Conservation (phyloP, 371 early-diverging fungal species). For the Modicella reniformis region DNA sequence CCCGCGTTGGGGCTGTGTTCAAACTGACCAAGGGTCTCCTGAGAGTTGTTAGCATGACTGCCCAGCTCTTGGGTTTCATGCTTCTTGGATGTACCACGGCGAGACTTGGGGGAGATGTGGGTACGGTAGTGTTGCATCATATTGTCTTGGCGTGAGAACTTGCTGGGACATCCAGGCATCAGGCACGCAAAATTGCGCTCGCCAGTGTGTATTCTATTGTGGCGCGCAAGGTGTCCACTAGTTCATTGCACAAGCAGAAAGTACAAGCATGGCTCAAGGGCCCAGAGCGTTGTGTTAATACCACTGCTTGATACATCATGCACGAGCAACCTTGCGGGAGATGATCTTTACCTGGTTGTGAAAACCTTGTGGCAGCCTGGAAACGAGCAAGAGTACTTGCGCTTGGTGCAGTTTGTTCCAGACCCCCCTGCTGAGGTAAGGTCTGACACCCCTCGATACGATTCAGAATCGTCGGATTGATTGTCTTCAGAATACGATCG, state of each 20-base stretch:
- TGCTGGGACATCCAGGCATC: slow-evolving; percentile 80
- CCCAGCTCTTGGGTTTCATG: slow-evolving; percentile 17
- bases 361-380: slow-evolving; percentile 68
- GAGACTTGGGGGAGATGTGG: slow-evolving; percentile 80
- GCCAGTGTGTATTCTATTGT: slow-evolving; percentile 91
- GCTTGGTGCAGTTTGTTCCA: slow-evolving; percentile 36
- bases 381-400: slow-evolving; percentile 63
- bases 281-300: too few relatives aligned
- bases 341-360: slow-evolving; percentile 61
- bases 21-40: slow-evolving; percentile 22
- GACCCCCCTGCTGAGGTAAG: slow-evolving; percentile 13
- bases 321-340: not conserved
- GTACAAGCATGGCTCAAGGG: not conserved
- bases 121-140: slow-evolving; percentile 93
- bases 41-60: slow-evolving; percentile 25
- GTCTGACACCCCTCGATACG: slow-evolving; percentile 35
- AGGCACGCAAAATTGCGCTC: slow-evolving; percentile 91
- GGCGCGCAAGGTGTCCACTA: slow-evolving; percentile 88
- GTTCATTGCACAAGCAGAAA: not conserved
- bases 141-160: slow-evolving; percentile 89
- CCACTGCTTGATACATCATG: too few relatives aligned
- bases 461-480: slow-evolving; percentile 41
- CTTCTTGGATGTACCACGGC: slow-evolving; percentile 58
- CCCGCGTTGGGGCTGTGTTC: slow-evolving; percentile 30
- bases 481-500: slow-evolving; percentile 49